Conservation (phyloP, 345 rosid species). For the Bretschneidera sinensis region DNA sequence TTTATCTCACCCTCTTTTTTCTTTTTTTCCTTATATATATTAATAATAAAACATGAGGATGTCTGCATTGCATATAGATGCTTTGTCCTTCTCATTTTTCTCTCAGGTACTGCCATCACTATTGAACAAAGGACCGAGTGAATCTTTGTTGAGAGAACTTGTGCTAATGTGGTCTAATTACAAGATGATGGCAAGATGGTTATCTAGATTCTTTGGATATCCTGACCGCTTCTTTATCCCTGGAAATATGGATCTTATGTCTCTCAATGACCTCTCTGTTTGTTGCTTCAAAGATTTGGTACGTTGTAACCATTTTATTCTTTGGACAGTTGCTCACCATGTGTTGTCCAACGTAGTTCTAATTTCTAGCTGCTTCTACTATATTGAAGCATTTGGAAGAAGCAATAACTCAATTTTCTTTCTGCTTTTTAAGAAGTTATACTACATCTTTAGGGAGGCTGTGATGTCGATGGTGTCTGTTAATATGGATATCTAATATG, state of each 20-base stretch:
- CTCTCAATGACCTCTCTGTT: conserved; percentile 12
- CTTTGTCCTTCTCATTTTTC: not conserved
- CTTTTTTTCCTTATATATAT: too few species aligned
- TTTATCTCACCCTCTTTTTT: too few species aligned
- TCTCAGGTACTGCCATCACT: conserved; percentile 23
- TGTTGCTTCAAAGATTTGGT: conserved; percentile 22
- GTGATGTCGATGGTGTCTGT: conserved; percentile 19
- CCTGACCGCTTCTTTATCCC: conserved; percentile 24
- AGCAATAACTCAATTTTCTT: conserved; percentile 1
- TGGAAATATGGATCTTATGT: not conserved
- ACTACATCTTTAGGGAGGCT: conserved; percentile 9
- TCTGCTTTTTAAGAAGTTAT: conserved; percentile 22
- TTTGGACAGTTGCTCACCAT: not conserved
- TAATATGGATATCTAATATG: not conserved
- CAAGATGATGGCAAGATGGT: conserved; percentile 30
- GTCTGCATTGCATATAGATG: conserved; percentile 3
- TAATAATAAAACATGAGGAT: too few species aligned
- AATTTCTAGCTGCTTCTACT: too few species aligned
- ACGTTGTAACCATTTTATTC: not conserved
- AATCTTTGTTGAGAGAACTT: conserved; percentile 20
- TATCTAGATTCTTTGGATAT: conserved; percentile 25
- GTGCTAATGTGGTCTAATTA: conserved; percentile 27
- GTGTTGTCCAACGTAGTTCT: not conserved
- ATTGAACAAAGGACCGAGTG: conserved; percentile 14
- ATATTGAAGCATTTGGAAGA: too few species aligned